Base-by-base conservation (phyloP, 129 eudicot species). In the Tagetes patula region DNA sequence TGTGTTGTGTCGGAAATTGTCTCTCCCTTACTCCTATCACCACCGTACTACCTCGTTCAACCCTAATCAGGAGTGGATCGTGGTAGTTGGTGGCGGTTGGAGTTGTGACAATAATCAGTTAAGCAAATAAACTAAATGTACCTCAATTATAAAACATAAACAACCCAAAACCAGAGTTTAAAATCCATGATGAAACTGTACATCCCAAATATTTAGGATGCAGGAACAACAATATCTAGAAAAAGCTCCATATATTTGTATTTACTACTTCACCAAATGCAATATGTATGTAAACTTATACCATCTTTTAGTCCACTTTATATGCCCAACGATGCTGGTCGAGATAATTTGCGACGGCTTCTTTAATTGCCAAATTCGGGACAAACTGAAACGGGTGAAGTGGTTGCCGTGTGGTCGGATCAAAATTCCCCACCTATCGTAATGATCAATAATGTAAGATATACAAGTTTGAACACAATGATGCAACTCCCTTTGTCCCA, bases 311-410 rank as follows among this genome's bases (percentile, higher is more conserved):
- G 6, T 83, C 89, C 83, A 76, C 60, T 79, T 73, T 78, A 74
- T 90, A 95, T 34, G 97, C 97, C 99, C 99, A 95, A 20, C 97
- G 94, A 79, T 95, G 97, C 55, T 60, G 71, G 2, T 85, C 94
- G 71, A 95, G 75, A 77, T 65, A 95, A 31, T 89, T 84, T 65
- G 67, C 87, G 6, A 95, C 97, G 0, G 99, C 97, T 80, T 88
- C 99, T 75, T 95, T 95, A 42, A 95, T 80, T 49, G 99, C 99
- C 88, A 90, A 71, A 84, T 95, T 95, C 37, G 91, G 88, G 32
- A 95, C 85, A 76, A 95, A 73, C 58, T 90, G 97, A 37, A 79
- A 75, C 37, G 70, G 63, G 61, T 71, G 46, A n/a, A 95, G 96
- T 1, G 87, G 75, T 64, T 86, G 88, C 20, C 97, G 94, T 2